Evolutionary conservation across 2,329 filamentous ascomycete species (phyloP).

Genomic region (Cercospora janseana): DNA sequence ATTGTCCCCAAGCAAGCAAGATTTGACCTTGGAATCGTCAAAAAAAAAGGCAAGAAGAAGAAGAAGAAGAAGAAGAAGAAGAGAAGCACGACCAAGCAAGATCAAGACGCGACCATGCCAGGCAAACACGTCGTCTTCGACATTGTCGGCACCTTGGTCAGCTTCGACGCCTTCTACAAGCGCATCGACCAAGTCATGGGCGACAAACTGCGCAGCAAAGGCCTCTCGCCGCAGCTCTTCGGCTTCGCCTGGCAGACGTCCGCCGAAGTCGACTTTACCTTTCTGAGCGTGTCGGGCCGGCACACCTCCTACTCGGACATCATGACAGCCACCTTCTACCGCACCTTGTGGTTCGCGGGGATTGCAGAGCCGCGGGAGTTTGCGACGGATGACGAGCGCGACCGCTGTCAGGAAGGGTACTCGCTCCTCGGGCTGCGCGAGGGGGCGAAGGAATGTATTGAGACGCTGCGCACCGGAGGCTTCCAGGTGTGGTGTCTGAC

Average conservation of each 20-base stretch:
- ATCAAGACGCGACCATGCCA: slow-evolving; percentile 12
- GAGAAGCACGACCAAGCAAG: not conserved
- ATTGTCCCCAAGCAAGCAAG: no score
- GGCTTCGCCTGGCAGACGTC: slow-evolving; percentile 50
- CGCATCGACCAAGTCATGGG: slow-evolving; percentile 47
- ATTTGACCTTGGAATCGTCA: no score
- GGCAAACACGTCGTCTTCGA: slow-evolving; percentile 38
- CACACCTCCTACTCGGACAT: slow-evolving; percentile 48
- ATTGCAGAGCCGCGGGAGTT: slow-evolving; percentile 45
- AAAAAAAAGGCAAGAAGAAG: not conserved
- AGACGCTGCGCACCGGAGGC: slow-evolving; percentile 45
- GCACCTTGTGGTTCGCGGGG: slow-evolving; percentile 48
- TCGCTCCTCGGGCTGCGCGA: slow-evolving; percentile 37
- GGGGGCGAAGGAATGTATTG: slow-evolving; percentile 45
- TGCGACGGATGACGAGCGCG: slow-evolving; percentile 46
- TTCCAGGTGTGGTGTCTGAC: slow-evolving; percentile 58
- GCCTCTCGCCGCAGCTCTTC: slow-evolving; percentile 46
- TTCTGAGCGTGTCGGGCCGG: slow-evolving; percentile 46
- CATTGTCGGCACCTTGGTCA: slow-evolving; percentile 54
- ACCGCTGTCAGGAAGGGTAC: slow-evolving; percentile 44
- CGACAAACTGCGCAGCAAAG: slow-evolving; percentile 40
- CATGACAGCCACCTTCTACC: slow-evolving; percentile 50
- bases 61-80: not conserved
- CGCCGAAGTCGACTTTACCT: slow-evolving; percentile 53
- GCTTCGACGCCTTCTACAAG: slow-evolving; percentile 47